Evolutionary conservation across 768 basidiomycete genomes (phyloP).

Genomic region (Chalciporus chontae): DNA sequence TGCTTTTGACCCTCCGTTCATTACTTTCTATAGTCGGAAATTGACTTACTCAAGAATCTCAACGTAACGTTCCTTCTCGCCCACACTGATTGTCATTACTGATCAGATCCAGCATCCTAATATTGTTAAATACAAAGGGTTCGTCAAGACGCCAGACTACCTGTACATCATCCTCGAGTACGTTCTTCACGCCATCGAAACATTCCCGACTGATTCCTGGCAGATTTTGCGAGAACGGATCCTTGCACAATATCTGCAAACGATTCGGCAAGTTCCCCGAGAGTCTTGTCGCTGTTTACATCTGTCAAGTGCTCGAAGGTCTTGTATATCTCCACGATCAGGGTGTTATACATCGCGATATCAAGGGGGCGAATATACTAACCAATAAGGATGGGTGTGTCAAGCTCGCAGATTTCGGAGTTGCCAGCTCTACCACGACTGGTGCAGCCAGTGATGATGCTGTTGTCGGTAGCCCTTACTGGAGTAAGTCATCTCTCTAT

Average conservation of each 20-base stretch:
- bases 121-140: constrained; percentile 99
- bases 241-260: constrained; percentile 91
- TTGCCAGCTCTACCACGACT: constrained; percentile 75
- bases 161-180: constrained; percentile 97
- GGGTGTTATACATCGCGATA: constrained; percentile 98
- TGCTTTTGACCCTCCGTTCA: constrained; percentile 6
- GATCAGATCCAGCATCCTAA: constrained; percentile 71
- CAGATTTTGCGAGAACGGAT: constrained; percentile 97
- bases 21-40: constrained; percentile 68
- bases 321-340: constrained; percentile 97
- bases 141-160: constrained; percentile 90
- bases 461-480: constrained; percentile 97
- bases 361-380: constrained; percentile 98
- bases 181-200: constrained; percentile 22
- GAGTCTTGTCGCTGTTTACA: constrained; percentile 92
- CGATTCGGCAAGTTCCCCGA: constrained; percentile 99
- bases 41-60: constrained; percentile 94
- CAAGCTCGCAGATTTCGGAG: constrained; percentile 99
- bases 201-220: constrained; percentile 6
- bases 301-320: constrained; percentile 93
- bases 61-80: constrained; percentile 53
- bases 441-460: constrained; percentile 80
- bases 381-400: constrained; percentile 99
- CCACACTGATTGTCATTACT: constrained; percentile 3
- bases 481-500: constrained; percentile 62